These are phyloP conservation scores for Lunularia cruciata DNA, from an alignment of 225 moss, liverwort and hornwort species.

Conservation along the genomic window DNA sequence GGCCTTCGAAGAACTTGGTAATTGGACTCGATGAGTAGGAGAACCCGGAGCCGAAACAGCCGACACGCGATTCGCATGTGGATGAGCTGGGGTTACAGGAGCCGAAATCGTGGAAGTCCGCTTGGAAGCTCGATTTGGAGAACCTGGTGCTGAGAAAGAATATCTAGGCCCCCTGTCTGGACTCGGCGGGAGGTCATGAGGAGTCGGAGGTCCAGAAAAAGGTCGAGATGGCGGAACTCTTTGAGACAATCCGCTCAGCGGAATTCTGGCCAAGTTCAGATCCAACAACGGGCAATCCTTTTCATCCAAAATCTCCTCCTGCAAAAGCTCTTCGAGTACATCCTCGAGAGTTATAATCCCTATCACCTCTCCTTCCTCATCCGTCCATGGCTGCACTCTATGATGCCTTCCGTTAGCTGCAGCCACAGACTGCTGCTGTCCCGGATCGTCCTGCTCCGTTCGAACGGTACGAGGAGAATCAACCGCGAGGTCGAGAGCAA, in stretches of 20 bases:
- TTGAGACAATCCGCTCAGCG: neutral
- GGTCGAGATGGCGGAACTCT: neutral
- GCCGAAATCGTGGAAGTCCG: neutral
- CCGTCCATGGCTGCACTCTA: neutral
- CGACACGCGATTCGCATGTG: neutral
- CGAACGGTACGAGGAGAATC: neutral
- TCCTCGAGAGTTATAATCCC: constrained; percentile 95
- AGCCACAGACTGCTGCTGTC: neutral
- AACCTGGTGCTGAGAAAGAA: neutral
- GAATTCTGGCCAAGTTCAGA: neutral
- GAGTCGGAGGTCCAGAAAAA: neutral
- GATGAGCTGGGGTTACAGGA: neutral
- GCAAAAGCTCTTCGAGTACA: constrained; percentile 79
- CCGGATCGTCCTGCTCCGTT: constrained; percentile 1
- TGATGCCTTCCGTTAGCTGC: neutral
- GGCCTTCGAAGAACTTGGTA: neutral
- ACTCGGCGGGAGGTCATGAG: neutral
- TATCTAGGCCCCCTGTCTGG: neutral
- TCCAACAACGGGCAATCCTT: constrained; percentile 1
- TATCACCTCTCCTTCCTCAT: constrained; percentile 58
- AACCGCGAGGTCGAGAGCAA: neutral
- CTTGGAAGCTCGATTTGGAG: neutral
- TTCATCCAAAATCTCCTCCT: constrained; percentile 35
- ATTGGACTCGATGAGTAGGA: neutral
- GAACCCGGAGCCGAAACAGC: constrained; percentile 18